These are phyloP conservation scores for Biscutella laevigata DNA, from an alignment of 441 rosid species.

Conservation along the genomic window DNA sequence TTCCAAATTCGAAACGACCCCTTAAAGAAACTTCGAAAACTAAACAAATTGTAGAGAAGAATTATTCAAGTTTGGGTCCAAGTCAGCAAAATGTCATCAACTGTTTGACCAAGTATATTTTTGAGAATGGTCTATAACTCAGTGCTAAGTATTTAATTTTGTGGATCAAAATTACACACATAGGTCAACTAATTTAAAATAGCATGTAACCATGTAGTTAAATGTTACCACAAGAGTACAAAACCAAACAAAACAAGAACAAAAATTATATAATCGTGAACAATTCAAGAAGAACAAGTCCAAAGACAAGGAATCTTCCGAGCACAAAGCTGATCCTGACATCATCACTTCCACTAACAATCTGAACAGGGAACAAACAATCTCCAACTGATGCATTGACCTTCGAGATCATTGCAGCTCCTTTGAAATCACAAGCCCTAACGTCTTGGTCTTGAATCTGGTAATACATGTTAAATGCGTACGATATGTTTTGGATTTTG, in stretches of 20 bases:
- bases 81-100: too few species aligned
- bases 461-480: conserved; percentile 31
- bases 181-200: too few species aligned
- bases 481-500: conserved; percentile 30
- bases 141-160: too few species aligned
- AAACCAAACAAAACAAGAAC: neutral
- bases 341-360: conserved; percentile 28
- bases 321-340: conserved; percentile 17
- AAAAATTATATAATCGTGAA: conserved; percentile 13
- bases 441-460: conserved; percentile 52
- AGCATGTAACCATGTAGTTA: too few species aligned
- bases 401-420: conserved; percentile 36
- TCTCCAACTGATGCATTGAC: conserved; percentile 30
- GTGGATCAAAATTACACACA: too few species aligned
- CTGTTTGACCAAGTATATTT: too few species aligned
- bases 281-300: conserved; percentile 27
- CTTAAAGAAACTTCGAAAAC: too few species aligned
- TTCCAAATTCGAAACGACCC: too few species aligned
- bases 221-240: conserved; percentile 2
- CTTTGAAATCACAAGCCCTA: conserved; percentile 55
- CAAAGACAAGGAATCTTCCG: conserved; percentile 15
- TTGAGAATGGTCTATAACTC: too few species aligned
- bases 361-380: conserved; percentile 53
- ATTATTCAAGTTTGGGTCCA: too few species aligned
- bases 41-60: too few species aligned